Evolutionary conservation across 225 moss, liverwort and hornwort species (phyloP).

Genomic region (Lunularia cruciata): DNA sequence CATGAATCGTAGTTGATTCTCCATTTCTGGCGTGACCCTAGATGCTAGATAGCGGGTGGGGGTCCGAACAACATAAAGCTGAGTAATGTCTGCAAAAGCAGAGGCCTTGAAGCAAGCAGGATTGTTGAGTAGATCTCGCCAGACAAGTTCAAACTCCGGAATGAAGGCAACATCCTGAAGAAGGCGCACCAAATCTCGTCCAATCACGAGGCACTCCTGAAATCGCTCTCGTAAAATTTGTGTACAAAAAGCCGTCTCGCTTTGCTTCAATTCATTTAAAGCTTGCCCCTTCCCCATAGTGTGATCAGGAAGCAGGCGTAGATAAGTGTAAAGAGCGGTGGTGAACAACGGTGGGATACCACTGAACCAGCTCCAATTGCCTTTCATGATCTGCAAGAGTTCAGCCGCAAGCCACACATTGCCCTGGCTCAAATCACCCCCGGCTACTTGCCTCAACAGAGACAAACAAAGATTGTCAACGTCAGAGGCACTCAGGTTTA

Average conservation of each 20-base stretch:
- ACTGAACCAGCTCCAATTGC: slow-evolving; percentile 72
- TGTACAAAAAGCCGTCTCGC: slow-evolving; percentile 80
- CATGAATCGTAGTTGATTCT: slow-evolving; percentile 91
- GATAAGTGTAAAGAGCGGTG: slow-evolving; percentile 87
- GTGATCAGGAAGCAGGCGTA: slow-evolving; percentile 90
- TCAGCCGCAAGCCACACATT: slow-evolving; percentile 92
- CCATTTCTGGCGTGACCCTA: slow-evolving; percentile 95
- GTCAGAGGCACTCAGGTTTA: slow-evolving; percentile 74
- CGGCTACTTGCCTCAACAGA: slow-evolving; percentile 84
- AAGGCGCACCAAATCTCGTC: slow-evolving; percentile 86
- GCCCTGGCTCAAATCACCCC: slow-evolving; percentile 80
- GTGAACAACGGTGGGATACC: slow-evolving; percentile 74
- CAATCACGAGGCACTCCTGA: slow-evolving; percentile 90
- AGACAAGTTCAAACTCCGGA: slow-evolving; percentile 85
- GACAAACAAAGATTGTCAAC: slow-evolving; percentile 74
- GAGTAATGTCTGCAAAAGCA: slow-evolving; percentile 85
- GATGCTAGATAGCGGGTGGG: slow-evolving; percentile 89
- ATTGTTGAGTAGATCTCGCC: slow-evolving; percentile 87
- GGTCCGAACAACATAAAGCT: slow-evolving; percentile 81
- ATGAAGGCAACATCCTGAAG: slow-evolving; percentile 94
- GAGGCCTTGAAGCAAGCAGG: slow-evolving; percentile 73
- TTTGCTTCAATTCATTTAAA: slow-evolving; percentile 77
- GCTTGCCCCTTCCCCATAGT: slow-evolving; percentile 59
- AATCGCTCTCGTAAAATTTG: slow-evolving; percentile 83
- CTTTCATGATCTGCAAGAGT: slow-evolving; percentile 82